A percentile compares a stretch with the other conserved stretches of the same genome.
These are phyloP conservation scores for Thozetella sp. DNA, from an alignment of 495 filamentous ascomycete species.

Conservation along the genomic window DNA sequence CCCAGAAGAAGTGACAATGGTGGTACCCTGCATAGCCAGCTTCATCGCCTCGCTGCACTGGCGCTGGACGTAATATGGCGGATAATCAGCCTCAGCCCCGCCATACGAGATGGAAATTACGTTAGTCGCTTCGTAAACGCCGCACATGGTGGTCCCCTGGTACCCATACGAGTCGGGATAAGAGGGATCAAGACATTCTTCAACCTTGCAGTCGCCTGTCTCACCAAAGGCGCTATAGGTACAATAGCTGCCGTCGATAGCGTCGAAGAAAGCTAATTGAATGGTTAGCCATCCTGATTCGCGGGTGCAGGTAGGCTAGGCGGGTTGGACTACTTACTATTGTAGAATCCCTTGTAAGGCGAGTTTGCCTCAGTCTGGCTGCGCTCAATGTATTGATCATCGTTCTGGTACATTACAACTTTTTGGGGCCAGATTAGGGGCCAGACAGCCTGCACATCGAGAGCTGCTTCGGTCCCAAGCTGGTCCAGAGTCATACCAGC, in stretches of 20 bases:
- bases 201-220: conserved; percentile 17
- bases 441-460: conserved; percentile 20
- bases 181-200: conserved; percentile 33
- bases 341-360: conserved; percentile 39
- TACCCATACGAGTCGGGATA: conserved; percentile 55
- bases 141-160: conserved; percentile 49
- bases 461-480: conserved; percentile 10
- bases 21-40: no score
- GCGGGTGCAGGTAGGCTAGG: neutral
- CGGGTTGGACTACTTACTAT: conserved; percentile 26
- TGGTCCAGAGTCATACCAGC: conserved; percentile 2
- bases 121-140: no score
- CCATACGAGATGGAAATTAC: no score
- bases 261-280: conserved; percentile 21
- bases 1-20: no score
- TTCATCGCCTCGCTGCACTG: no score
- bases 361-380: conserved; percentile 2
- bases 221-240: conserved; percentile 35
- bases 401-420: conserved; percentile 53
- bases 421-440: conserved; percentile 54
- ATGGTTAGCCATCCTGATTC: neutral
- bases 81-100: no score
- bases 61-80: no score
- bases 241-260: conserved; percentile 61
- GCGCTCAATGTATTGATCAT: conserved; percentile 42